Conservation (phyloP, 768 basidiomycete species). For the Amanita polypyramis region DNA sequence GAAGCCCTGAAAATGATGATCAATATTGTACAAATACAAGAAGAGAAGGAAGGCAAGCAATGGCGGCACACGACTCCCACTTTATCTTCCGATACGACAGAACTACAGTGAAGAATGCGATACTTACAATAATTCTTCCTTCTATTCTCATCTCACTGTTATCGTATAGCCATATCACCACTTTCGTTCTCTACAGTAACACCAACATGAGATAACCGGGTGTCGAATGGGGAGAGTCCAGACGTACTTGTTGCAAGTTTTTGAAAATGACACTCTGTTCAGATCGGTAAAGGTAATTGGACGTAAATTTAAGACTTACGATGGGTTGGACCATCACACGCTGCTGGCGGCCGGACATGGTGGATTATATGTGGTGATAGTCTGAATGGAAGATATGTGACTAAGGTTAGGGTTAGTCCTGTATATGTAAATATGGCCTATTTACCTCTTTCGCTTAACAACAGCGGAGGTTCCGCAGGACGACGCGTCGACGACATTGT, state of each 20-base stretch:
- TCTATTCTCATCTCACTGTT: conserved; percentile 96
- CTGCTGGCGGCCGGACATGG: conserved; percentile 87
- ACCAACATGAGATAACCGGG: conserved; percentile 7
- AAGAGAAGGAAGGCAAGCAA: background rate
- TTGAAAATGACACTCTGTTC: conserved; percentile 93
- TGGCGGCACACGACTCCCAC: background rate
- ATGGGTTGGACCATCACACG: conserved; percentile 99
- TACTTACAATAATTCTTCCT: conserved; percentile 87
- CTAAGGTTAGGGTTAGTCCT: conserved; percentile 18
- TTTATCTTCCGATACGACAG: background rate
- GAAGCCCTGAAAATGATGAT: conserved; percentile 58
- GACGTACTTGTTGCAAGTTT: conserved; percentile 76
- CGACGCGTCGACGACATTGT: conserved; percentile 18
- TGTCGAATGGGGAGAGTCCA: background rate
- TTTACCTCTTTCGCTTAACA: conserved; percentile 6
- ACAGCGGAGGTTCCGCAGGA: conserved; percentile 8
- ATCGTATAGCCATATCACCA: conserved; percentile 93
- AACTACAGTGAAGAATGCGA: conserved; percentile 2
- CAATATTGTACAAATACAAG: conserved; percentile 7
- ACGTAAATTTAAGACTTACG: conserved; percentile 40
- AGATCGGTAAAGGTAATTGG: background rate
- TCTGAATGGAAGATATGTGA: conserved; percentile 6
- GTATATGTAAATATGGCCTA: background rate
- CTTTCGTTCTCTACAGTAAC: conserved; percentile 57
- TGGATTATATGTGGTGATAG: conserved; percentile 15